phyloP scores from a whole-genome alignment of 306 rosid species.

The Boehmeria nivea region DNA sequence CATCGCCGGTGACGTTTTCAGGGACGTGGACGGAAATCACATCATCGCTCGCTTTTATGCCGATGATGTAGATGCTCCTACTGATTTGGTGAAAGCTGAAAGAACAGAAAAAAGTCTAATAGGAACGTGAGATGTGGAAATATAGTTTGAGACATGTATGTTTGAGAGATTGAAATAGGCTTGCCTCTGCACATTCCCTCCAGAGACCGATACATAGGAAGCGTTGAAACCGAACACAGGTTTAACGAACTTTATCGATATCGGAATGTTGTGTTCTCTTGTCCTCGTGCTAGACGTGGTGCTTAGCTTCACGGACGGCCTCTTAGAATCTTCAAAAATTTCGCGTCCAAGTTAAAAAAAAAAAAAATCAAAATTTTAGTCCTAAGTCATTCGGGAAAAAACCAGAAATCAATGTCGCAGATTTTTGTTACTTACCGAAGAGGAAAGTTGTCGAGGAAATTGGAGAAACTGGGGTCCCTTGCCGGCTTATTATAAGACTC shows the following conservation, averaged over 20 bases:
- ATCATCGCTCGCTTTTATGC: slow-evolving; percentile 49
- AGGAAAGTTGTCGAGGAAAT: slow-evolving; percentile 67
- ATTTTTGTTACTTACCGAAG: slow-evolving; percentile 42
- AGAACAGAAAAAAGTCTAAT: slow-evolving; percentile 18
- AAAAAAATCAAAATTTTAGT: too few relatives aligned
- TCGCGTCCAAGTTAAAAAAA: neutral
- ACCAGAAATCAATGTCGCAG: neutral
- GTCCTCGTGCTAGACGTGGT: slow-evolving; percentile 63
- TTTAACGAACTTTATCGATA: slow-evolving; percentile 52
- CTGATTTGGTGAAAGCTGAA: slow-evolving; percentile 52
- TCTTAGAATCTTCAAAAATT: slow-evolving; percentile 50
- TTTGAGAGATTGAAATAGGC: too few relatives aligned
- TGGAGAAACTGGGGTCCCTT: slow-evolving; percentile 70
- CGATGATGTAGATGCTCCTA: slow-evolving; percentile 45
- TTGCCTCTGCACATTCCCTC: slow-evolving; percentile 69
- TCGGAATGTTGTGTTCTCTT: slow-evolving; percentile 46
- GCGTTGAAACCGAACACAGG: slow-evolving; percentile 81
- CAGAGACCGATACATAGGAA: slow-evolving; percentile 58
- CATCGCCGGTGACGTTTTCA: slow-evolving; percentile 61
- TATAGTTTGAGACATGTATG: too few relatives aligned
- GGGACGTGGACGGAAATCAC: slow-evolving; percentile 57
- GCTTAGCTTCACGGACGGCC: slow-evolving; percentile 76
- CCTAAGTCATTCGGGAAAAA: neutral
- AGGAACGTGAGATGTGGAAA: neutral
- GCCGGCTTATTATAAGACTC: slow-evolving; percentile 58